Percentiles rank a stretch among this genome's conserved stretches.
These are phyloP conservation scores for Dictyophora rubrovolvata DNA, from an alignment of 768 basidiomycete genomes.

Conservation along the genomic window DNA sequence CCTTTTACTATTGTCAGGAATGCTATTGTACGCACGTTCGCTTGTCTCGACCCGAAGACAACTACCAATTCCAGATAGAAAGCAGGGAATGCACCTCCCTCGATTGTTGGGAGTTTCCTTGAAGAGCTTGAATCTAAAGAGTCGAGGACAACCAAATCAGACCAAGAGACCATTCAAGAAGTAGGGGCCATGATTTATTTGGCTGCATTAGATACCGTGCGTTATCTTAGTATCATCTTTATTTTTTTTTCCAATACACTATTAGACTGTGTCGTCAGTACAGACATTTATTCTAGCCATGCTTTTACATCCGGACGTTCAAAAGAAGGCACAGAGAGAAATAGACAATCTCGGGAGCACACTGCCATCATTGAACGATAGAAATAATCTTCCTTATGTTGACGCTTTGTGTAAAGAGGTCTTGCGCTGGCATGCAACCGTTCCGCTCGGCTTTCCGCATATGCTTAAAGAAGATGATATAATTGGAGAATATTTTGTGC, in stretches of 20 bases:
- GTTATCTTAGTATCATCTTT: not conserved
- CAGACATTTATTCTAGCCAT: conserved; percentile 9
- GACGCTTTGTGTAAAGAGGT: conserved; percentile 10
- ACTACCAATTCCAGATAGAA: not conserved
- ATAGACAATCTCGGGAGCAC: conserved; percentile 10
- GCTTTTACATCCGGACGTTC: conserved; percentile 9
- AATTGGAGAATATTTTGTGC: not conserved
- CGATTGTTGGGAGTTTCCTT: not conserved
- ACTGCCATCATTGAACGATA: conserved; percentile 8
- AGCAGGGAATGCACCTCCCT: not conserved
- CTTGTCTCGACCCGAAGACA: not conserved
- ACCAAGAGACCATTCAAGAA: conserved; percentile 1
- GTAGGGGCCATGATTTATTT: not conserved
- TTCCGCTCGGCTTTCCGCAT: conserved; percentile 3
- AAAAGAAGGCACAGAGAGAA: conserved; percentile 11
- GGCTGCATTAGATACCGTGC: conserved; percentile 8
- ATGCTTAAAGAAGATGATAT: not conserved
- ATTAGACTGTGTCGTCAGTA: conserved; percentile 8
- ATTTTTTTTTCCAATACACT: not conserved
- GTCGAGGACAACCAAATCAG: not conserved
- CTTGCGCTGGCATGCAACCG: conserved; percentile 10
- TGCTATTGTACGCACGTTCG: conserved; percentile 18
- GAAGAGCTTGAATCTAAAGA: not conserved
- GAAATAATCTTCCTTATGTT: conserved; percentile 12
- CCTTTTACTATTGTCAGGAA: conserved; percentile 35